Evolutionary conservation across 2,329 filamentous ascomycete species (phyloP), one percentile per base, ranked within the genome.

Genomic region (Apiospora phragmitis): DNA sequence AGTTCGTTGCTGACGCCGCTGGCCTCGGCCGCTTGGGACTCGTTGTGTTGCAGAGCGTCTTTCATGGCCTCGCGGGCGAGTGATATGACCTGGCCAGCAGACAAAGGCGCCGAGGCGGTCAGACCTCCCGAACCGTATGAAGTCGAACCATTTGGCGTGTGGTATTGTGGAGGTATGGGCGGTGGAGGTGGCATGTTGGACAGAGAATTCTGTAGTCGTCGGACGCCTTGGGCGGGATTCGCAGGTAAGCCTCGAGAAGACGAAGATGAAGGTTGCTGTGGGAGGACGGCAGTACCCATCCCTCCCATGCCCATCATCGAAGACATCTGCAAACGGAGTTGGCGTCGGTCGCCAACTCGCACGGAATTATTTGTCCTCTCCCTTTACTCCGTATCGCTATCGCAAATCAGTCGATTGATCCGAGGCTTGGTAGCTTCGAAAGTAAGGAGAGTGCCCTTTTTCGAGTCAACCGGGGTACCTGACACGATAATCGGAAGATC

Each of bases 61-160:
- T 87, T 87, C 87, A 94, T 92, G 62, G 90, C 90, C 75, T 92
- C 89, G 74, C 87, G 87, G 45, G 90, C 90, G 67, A 93, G 85
- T 70, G 84, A 84, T 68, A 93, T 88, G 73, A 93, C 90, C 79
- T 93, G 90, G 59, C 83, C 84, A 49, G 90, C 83, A 24, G 90
- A 87, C 77, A 91, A 85, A 69, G 87, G 84, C 18, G 81, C 80
- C n/a, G 83, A 83, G 21, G 86, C 81, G 16, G 87, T 85, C 65
- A 90, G 80, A 18, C 82, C 85, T 73, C 80, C 82, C 18, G 84
- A 84, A 9, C 29, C 55, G 55, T 62, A 62, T 47, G 71, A 71
- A 32, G 70, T 67, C 9, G 73, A 62, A 59, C 38, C 41, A 62
- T 41, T 71, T 38, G 55, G 55, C 18, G 59, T 69, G 59, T 49